phyloP scores from a whole-genome alignment of 108 stramenopile species.

The Cyclotella atomus region DNA sequence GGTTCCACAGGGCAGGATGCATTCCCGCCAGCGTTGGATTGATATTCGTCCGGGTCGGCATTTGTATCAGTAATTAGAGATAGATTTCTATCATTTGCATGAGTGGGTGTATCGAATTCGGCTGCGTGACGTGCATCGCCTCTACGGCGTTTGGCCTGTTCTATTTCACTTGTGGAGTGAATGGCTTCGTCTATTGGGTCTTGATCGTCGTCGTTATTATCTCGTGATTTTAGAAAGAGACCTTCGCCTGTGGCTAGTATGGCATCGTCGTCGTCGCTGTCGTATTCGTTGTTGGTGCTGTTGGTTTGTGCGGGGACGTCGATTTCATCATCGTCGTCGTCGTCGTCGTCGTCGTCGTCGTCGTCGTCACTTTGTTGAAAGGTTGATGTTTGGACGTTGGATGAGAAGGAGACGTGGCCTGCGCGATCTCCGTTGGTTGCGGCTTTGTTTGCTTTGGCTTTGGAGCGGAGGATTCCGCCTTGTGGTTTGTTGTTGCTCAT shows the following conservation, averaged over 20 bases:
- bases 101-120: background rate
- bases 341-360: constrained; percentile 11
- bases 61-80: constrained; percentile 40
- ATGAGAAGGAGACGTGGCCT: constrained; percentile 20
- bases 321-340: constrained; percentile 17
- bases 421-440: background rate
- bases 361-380: background rate
- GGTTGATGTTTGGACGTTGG: constrained; percentile 15
- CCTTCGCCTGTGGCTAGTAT: constrained; percentile 43
- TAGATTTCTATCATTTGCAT: constrained; percentile 12
- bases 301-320: constrained; percentile 6
- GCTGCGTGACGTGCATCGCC: constrained; percentile 36
- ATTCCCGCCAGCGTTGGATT: constrained; percentile 47
- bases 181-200: constrained; percentile 27
- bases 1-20: constrained; percentile 72
- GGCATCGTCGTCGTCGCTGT: constrained; percentile 55
- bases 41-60: constrained; percentile 41
- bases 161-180: constrained; percentile 24
- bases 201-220: constrained; percentile 9
- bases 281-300: constrained; percentile 21
- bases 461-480: constrained; percentile 29
- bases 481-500: constrained; percentile 27
- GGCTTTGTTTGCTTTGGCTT: background rate
- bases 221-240: constrained; percentile 6
- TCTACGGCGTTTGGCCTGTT: constrained; percentile 33